phyloP scores from a whole-genome alignment of 2,329 filamentous ascomycete species.

The Ciborinia camelliae region DNA sequence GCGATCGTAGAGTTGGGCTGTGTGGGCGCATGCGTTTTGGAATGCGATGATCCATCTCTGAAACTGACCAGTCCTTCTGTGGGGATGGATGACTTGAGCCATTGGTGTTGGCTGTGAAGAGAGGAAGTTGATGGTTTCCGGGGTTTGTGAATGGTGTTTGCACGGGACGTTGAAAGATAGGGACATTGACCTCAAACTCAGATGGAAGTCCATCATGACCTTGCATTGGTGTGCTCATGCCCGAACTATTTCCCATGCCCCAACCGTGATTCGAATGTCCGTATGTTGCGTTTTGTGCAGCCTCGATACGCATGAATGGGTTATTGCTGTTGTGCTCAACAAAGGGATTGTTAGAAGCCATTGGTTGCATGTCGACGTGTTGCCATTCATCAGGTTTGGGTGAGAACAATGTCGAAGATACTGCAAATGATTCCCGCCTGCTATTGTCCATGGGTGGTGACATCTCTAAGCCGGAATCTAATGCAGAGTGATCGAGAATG shows the following conservation, averaged over 20 bases:
- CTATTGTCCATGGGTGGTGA: constrained; percentile 61
- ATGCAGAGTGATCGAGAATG: constrained; percentile 55
- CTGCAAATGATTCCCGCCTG: constrained; percentile 61
- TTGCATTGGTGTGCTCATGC: constrained; percentile 70
- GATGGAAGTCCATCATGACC: constrained; percentile 61
- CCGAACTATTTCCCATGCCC: constrained; percentile 51
- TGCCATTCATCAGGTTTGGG: constrained; percentile 64
- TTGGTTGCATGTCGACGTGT: constrained; percentile 61
- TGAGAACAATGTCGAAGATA: constrained; percentile 58
- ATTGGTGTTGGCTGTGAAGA: constrained; percentile 52
- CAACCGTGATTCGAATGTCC: constrained; percentile 34
- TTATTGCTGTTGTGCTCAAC: constrained; percentile 54
- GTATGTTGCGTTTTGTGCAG: constrained; percentile 42
- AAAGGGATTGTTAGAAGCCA: constrained; percentile 62
- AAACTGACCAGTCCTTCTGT: constrained; percentile 56
- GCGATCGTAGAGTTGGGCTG: constrained; percentile 65
- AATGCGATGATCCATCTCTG: constrained; percentile 49
- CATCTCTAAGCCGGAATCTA: constrained; percentile 61
- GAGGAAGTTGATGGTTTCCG: constrained; percentile 47
- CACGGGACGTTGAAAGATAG: constrained; percentile 51
- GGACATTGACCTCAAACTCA: constrained; percentile 51
- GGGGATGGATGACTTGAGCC: constrained; percentile 53
- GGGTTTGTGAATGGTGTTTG: constrained; percentile 55
- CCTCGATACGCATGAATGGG: constrained; percentile 64
- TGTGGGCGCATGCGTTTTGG: constrained; percentile 62